Evolutionary conservation across 192 early-diverging fungal species (phyloP), one percentile per base, ranked within the genome.

Genomic region (Entomortierella parvispora): DNA sequence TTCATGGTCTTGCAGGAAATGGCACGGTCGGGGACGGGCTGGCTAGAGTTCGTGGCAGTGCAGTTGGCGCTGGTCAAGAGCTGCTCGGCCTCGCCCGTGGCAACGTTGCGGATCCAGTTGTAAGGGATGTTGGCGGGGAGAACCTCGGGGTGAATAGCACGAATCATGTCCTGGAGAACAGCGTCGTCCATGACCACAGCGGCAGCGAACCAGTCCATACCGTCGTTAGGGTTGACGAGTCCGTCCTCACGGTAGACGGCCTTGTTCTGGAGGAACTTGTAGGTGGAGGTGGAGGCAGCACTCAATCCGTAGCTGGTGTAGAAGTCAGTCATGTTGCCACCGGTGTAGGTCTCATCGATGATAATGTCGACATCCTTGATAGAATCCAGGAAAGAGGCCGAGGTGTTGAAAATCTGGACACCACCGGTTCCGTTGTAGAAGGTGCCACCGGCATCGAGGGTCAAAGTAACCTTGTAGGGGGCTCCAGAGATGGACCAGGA

Each of bases 51-150:
- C 32, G 75, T 68, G 51, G 80, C 80, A 12, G 87, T 85, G 68
- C 91, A 93, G 80, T 89, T 81, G 7, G 64, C 55, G 23, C 83
- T 80, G 10, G 69, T 80, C 57, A 80, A 62, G 11, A 83, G 53
- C 23, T 79, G 81, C 56, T 80, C 80, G 3, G 77, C 8, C 50
- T 89, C 88, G 28, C 63, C 48, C 26, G 79, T 80, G 31, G 87
- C 90, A 68, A 93, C 64, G 52, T 93, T 90, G 68, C 92, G 90
- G 70, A 93, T 80, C 91, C 91, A 93, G 58, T 79, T 82, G 52
- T 87, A 86, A 33, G 63, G 28, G 64, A 84, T 86, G 12, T 74
- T 67, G 57, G 57, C 42, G 54, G 82, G 83, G 32, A 85, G 80
- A 22, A 83, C 86, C 14, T 72, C 71, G 23, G 90, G 87, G 58